Conservation (phyloP, 2,329 filamentous ascomycete species). For the Elsinoe perseae region DNA sequence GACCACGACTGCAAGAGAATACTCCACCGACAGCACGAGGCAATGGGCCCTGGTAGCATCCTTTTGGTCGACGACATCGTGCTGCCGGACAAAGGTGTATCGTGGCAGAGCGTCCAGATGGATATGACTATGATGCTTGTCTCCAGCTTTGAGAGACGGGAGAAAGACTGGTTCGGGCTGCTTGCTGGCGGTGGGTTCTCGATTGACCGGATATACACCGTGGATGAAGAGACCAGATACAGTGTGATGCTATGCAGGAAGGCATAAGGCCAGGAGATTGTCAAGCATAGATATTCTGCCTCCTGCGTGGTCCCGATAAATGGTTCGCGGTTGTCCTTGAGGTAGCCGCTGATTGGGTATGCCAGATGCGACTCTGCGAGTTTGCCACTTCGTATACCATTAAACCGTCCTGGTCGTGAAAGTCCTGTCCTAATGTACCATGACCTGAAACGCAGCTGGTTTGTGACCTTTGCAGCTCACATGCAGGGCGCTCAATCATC, state of each 20-base stretch:
- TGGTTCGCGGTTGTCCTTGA: too few relatives aligned
- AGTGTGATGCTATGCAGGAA: background rate
- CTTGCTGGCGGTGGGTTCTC: background rate
- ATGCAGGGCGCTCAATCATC: too few relatives aligned
- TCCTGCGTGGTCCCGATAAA: too few relatives aligned
- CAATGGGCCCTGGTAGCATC: background rate
- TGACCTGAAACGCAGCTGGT: too few relatives aligned
- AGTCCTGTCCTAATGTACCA: too few relatives aligned
- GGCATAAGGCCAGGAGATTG: background rate
- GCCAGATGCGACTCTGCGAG: too few relatives aligned
- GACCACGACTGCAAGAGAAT: background rate
- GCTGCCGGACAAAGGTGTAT: background rate
- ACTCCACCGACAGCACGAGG: background rate
- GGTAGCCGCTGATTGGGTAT: too few relatives aligned
- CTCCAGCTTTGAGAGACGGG: background rate
- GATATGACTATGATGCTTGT: background rate
- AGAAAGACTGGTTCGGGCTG: background rate
- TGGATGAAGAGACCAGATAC: background rate
- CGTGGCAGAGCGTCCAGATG: slow-evolving; percentile 1
- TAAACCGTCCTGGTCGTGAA: too few relatives aligned
- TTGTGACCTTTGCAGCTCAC: too few relatives aligned
- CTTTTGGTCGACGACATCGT: background rate
- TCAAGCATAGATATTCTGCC: too few relatives aligned
- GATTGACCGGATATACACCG: background rate
- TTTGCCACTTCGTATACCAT: too few relatives aligned